Evolutionary conservation across 225 moss, liverwort and hornwort species (phyloP), one percentile per base, ranked within the genome.

Genomic region (Pleurozium schreberi): DNA sequence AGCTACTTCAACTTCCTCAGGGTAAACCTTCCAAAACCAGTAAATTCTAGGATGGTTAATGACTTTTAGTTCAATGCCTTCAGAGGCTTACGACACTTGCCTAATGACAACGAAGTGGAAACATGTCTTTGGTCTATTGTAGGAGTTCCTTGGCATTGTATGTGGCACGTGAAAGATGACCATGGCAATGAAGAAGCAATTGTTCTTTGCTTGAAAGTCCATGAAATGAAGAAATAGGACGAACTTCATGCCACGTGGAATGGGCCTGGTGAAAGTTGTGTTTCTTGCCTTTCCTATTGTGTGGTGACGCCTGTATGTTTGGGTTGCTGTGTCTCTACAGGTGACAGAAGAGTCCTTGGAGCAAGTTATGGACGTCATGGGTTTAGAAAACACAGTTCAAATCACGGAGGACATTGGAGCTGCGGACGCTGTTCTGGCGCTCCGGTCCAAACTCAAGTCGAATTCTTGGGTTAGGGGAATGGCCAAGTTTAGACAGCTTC

Each of bases 281-380:
- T 61, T 62, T n/a, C 52, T 75, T 8, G 28, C 64, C n/a, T 76
- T 33, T 64, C n/a, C 52, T 53, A 21, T 86, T 77, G 33, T 23
- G 25, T 42, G 45, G 85, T 85, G 59, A 85, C 3, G 40, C 71
- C 14, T 58, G 5, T 40, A 40, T 84, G 23, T 87, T 82, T 71
- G 85, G 82, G 60, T 75, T 18, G 59, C 55, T 53, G 53, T 83
- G 69, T 80, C 40, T 87, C 58, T 73, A 55, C 95, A 98, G 96
- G 98, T 98, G 42, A 94, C 95, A 22, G 97, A 97, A 90, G 95
- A 93, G 76, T 96, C 98, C 27, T 90, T 97, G 82, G 95, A 96
- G 92, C 98, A 97, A 90, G 97, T 98, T 38, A 93, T 98, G 94
- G 97, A 98, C 67, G 98, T 98, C 43, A 98, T 97, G 98, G 98